phyloP scores from a whole-genome alignment of 1,139 yeast species.

The Zygosaccharomyces sapae region DNA sequence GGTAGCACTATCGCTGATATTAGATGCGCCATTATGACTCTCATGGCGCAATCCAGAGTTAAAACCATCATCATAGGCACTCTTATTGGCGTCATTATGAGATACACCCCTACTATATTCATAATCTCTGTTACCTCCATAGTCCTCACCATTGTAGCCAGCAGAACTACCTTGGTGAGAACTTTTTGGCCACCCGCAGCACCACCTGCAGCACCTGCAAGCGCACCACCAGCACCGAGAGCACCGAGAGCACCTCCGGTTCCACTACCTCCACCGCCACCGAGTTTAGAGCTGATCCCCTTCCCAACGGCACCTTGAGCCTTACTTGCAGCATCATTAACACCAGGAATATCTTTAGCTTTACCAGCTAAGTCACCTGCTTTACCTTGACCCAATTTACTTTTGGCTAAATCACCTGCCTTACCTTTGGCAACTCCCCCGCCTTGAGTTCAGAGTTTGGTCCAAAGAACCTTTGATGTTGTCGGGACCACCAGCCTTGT shows the following conservation, averaged over 20 bases:
- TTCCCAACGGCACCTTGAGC: neutral
- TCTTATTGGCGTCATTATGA: too few species aligned
- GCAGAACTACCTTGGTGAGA: neutral
- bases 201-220: neutral
- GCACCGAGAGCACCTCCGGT: neutral
- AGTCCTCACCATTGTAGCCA: neutral
- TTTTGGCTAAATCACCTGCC: constrained; percentile 1
- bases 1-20: too few species aligned
- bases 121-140: too few species aligned
- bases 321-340: neutral
- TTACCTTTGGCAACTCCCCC: neutral
- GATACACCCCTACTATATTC: too few species aligned
- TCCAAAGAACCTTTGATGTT: neutral
- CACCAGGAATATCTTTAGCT: constrained; percentile 1
- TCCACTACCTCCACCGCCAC: neutral
- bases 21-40: too few species aligned
- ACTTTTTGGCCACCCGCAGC: neutral
- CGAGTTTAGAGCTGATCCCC: neutral
- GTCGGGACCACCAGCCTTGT: neutral
- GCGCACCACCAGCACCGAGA: neutral
- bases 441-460: neutral
- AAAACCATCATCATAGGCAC: too few species aligned
- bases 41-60: too few species aligned
- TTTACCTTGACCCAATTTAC: neutral
- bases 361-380: constrained; percentile 1